These are phyloP conservation scores for Fraxinus platypoda DNA, from an alignment of 305 asterid genomes.

Conservation along the genomic window DNA sequence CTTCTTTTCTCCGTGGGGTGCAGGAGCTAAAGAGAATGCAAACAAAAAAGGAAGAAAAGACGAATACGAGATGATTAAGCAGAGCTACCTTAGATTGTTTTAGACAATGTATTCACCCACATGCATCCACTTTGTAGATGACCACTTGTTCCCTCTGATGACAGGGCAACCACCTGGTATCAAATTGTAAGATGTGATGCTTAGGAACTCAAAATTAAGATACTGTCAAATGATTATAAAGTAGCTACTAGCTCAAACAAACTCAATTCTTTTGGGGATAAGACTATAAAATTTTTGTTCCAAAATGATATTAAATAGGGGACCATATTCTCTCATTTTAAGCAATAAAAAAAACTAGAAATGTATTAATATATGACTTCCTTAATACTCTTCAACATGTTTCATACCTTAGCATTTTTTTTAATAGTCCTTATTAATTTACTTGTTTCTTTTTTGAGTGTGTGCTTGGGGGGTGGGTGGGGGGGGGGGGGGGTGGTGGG, in stretches of 20 bases:
- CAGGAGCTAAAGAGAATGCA: neutral
- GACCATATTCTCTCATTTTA: neutral
- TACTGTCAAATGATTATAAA: slow-evolving; percentile 4
- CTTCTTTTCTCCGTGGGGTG: neutral
- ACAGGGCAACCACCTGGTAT: slow-evolving; percentile 57
- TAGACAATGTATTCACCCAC: slow-evolving; percentile 44
- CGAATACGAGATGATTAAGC: neutral
- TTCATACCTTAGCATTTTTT: neutral
- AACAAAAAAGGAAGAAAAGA: slow-evolving; percentile 16
- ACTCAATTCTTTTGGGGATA: neutral
- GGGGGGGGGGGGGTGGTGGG: neutral
- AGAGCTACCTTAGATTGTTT: slow-evolving; percentile 19
- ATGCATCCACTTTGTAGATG: slow-evolving; percentile 59
- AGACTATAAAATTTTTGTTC: neutral
- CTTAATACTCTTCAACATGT: neutral
- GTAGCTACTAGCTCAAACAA: neutral
- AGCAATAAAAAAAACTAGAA: neutral
- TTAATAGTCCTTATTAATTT: neutral
- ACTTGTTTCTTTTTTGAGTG: neutral
- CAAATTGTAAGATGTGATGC: slow-evolving; percentile 5
- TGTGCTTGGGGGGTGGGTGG: neutral
- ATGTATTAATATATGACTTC: neutral
- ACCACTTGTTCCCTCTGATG: slow-evolving; percentile 56
- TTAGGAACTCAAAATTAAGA: neutral
- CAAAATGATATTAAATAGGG: neutral